Base-by-base conservation (phyloP, 805 yeast genomes). In the Pichia manshurica region DNA sequence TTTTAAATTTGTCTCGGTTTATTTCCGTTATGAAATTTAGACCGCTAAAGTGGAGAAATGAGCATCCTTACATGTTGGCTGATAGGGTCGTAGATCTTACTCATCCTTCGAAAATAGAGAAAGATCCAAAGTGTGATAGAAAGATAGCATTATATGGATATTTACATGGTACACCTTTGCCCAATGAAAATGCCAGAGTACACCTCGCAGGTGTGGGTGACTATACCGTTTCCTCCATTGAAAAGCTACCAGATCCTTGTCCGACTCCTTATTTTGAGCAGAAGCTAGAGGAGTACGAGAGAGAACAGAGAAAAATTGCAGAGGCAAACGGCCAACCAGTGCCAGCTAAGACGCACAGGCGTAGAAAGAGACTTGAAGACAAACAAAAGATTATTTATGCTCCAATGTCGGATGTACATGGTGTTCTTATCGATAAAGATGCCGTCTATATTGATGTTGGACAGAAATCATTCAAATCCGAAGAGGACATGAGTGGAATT, bases 321-420 rank as follows among this genome's bases (percentile, higher is more conserved):
- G 78, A 78, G 17, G 79, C 75, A 7, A 74, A 75, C 19, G 86
- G 84, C 9, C 79, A 76, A 47, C 66, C 69, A 4, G 65, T 70
- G 12, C 65, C 68, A 48, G 72, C 76, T 29, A 75, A 81, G 2
- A 64, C 74, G 2, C 39, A 33, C 22, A 71, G 76, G 56, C 81
- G 96, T 65, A 77, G 97, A 60, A 87, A 88, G 63, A 78, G 98
- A 61, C 77, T 93, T 46, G 98, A 93, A 55, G 99, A 93, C 61
- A 87, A 84, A 57, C 95, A 88, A 63, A 93, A 90, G 64, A 79
- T 88, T 55, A 88, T 93, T 2, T 93, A 95, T 65, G 99, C 99
- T 0, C 99, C 99, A 43, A 93, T 93, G 99, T 87, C 97, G 41
- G 98, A 93, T 66, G 96, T 93, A n/a, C 97, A 97, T 48, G 99